Evolutionary conservation across 2,329 filamentous ascomycete genomes (phyloP), one percentile per base, ranked within the genome.

Genomic region (Juglanconis sp.): DNA sequence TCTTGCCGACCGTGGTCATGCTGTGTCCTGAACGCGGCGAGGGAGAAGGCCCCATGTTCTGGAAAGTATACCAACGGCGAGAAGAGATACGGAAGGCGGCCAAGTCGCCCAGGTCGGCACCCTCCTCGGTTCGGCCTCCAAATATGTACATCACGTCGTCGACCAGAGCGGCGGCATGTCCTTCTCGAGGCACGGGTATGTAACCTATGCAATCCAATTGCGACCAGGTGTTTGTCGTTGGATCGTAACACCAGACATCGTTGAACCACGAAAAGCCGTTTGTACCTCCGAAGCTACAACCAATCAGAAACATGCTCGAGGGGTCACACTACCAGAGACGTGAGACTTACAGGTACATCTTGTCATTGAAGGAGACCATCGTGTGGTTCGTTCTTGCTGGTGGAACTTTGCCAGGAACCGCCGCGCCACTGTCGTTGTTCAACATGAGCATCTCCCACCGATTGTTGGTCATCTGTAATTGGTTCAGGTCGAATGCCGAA

Each of bases 141-240:
- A 99, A 99, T 63, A 99, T 87, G 77, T 99, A 99, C 96, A 99
- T 99, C 62, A 97, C 95, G 72, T 99, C 95, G 72, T 95, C 92
- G 48, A 99, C 93, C 24, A 99, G 80, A 4, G 94, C 88, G 13
- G 95, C 92, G 11, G 96, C 93, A 73, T 99, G 95, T 3, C 95
- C 95, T 80, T 99, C 95, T 63, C 95, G 87, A 17, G 94, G 88
- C 1, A 92, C 88, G 1, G 96, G 95, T 62, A 99, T 98, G 73
- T 97, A 99, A 40, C 95, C 95, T 69, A 98, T 97, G 72, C 95
- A 99, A 70, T 98, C 94, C 59, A 96, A 82, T 71, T 96, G 89
- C 9, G 86, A 78, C 95, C 95, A 99, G 59, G 83, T 78, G 73
- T 97, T 97, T 50, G 84, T 78, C 58, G 87, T 82, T 7, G 93